Base-by-base conservation (phyloP, 345 rosid genomes). In the Linum tenue region DNA sequence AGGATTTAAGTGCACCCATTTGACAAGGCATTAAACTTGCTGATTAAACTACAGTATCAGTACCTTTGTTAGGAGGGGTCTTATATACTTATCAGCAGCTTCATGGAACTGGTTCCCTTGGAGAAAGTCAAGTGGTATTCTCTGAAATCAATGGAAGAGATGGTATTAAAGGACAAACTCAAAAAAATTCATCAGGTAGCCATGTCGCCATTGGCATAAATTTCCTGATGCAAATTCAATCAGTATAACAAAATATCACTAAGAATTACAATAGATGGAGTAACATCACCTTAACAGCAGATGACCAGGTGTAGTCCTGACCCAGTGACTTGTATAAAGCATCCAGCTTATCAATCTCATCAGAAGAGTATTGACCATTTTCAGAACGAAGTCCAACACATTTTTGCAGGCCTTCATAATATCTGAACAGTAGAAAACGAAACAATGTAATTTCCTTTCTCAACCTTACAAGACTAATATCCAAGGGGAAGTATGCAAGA, bases 101-200 rank as follows among this genome's bases (percentile, higher is more conserved):
- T 85, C 91, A 67, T 74, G 84, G 70, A 95, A 91, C 65, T 77
- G 76, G 64, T 89, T 83, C 60, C 85, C 91, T 88, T 81, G 91
- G 63, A 91, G 85, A 79, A 95, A 95, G 86, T 95, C 97, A 69
- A 95, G 88, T 0, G 99, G 98, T 76, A 95, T 89, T 75, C 99
- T 89, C 98, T 91, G 64, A 67, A 77, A 77, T 59, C 44, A 4
- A 56, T 5, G 56, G 37, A 6, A 5, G 51, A 37, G 55, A 55
- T 22, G 36, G 0, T 37, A 9, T 12, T 40, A 17, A 3, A 3
- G 53, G 55, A 16, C 5, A 16, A 57, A 6, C 39, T 31, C 58
- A 1, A 2, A 22, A 42, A 35, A 22, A 63, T 22, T 7, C 63
- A 40, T 56, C 14, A 22, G 39, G 37, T 48, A 48, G 43, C 11